Evolutionary conservation across 257 asterid species (phyloP), one percentile per base, ranked within the genome.

Genomic region (Solanum rostratum): DNA sequence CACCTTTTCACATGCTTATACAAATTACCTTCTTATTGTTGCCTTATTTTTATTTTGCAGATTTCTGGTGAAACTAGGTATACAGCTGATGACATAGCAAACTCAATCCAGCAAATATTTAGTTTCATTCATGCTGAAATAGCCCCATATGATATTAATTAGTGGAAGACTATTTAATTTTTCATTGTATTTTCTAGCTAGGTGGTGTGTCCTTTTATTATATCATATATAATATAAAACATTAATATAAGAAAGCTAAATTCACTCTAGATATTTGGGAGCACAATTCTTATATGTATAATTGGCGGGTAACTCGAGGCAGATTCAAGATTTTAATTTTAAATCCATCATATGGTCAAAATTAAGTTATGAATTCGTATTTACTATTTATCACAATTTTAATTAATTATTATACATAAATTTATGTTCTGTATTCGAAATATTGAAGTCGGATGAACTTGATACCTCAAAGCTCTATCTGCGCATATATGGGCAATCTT

Each of bases 51-150:
- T 80, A 65, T 4, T 86, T 78, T 88, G 89, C 90, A 96, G 98
- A 90, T 95, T 39, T 90, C 89, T 45, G 95, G 96, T 43, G 99
- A 94, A 79, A 89, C 91, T 62, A 91, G 94, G 84, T 91, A 90
- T 85, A 88, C 97, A 30, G 97, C 99, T 5, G 96, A 96, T 85
- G 98, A 96, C 73, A 92, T 96, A 66, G 99, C 99, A 66, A 95
- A 93, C 86, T 91, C 98, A 22, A 92, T 96, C 73, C 98, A 96
- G 86, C 99, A 93, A 83, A 93, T 95, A 85, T 93, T 96, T 91
- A 93, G 89, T 84, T 96, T 95, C 74, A 96, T 96, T 87, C 93
- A 96, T 87, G 94, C 97, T 69, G 79, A 89, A 89, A 87, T 86
- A 86, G 78, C 88, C 87, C 83, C 89, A 79, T 90, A 55, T 90